phyloP scores from a whole-genome alignment of 495 filamentous ascomycete genomes.

The Penicillium longicatenatum region DNA sequence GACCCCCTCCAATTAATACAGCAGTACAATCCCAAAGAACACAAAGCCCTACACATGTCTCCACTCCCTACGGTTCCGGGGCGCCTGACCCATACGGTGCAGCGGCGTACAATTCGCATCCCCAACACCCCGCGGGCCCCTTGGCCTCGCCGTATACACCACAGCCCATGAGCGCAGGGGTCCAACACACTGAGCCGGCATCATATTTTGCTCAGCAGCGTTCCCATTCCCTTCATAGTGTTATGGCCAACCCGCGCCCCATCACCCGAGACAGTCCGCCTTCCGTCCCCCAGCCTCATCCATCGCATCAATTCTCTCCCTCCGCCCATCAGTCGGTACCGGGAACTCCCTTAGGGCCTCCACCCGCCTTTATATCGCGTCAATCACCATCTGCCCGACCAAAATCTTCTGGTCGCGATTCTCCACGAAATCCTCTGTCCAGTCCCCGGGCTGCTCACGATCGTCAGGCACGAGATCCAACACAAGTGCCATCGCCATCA shows the following conservation, averaged over 20 bases:
- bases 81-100: conserved; percentile 42
- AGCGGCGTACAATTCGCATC: conserved; percentile 34
- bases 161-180: conserved; percentile 31
- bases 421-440: conserved; percentile 37
- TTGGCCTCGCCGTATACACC: conserved; percentile 40
- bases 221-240: conserved; percentile 51
- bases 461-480: conserved; percentile 24
- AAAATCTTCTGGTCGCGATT: conserved; percentile 38
- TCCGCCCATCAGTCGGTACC: conserved; percentile 46
- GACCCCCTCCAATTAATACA: conserved; percentile 34
- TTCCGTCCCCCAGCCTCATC: conserved; percentile 37
- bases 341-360: conserved; percentile 51
- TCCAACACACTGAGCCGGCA: conserved; percentile 37
- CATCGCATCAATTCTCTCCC: conserved; percentile 43
- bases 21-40: conserved; percentile 35
- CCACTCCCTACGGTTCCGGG: conserved; percentile 37
- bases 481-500: conserved; percentile 32
- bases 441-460: conserved; percentile 39
- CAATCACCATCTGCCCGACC: conserved; percentile 38
- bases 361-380: conserved; percentile 35
- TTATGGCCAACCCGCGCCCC: conserved; percentile 41
- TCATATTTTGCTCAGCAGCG: conserved; percentile 47
- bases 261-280: conserved; percentile 43
- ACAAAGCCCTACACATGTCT: conserved; percentile 38
- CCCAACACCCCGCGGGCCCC: conserved; percentile 30